These are phyloP conservation scores for Hortaea sp. DNA, from an alignment of 2,329 filamentous ascomycete genomes.

Conservation along the genomic window DNA sequence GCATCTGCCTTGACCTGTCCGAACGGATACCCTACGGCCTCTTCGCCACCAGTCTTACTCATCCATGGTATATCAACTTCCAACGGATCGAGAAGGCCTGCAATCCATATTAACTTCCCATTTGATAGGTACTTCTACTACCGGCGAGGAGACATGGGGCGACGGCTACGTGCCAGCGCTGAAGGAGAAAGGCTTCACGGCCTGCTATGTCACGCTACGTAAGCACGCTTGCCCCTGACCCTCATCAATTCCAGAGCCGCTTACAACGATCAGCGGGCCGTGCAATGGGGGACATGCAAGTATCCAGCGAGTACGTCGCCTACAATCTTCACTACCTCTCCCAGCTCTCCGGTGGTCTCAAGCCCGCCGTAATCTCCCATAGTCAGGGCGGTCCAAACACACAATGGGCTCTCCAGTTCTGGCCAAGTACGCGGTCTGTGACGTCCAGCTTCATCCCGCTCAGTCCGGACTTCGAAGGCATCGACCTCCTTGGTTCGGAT, in stretches of 20 bases:
- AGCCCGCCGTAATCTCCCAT: conserved; percentile 19
- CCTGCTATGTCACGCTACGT: conserved; percentile 23
- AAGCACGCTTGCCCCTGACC: neutral
- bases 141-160: conserved; percentile 20
- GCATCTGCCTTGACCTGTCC: conserved; percentile 21
- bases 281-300: conserved; percentile 24
- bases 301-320: conserved; percentile 22
- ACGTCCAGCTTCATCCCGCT: conserved; percentile 19
- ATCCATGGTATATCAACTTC: conserved; percentile 15
- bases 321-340: conserved; percentile 22
- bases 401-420: conserved; percentile 24
- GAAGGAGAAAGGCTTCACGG: conserved; percentile 18
- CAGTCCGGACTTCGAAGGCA: conserved; percentile 20
- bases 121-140: conserved; percentile 13
- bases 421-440: conserved; percentile 18
- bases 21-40: conserved; percentile 15
- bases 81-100: neutral
- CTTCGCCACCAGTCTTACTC: conserved; percentile 19
- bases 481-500: conserved; percentile 14
- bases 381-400: conserved; percentile 21
- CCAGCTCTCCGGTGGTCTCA: conserved; percentile 14
- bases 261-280: conserved; percentile 11
- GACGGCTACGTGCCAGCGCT: conserved; percentile 21
- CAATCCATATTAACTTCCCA: neutral
- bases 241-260: neutral